A percentile compares a stretch with the other conserved stretches of the same genome.
Conservation (phyloP, 345 rosid genomes). For the Chamaenerion angustifolium region DNA sequence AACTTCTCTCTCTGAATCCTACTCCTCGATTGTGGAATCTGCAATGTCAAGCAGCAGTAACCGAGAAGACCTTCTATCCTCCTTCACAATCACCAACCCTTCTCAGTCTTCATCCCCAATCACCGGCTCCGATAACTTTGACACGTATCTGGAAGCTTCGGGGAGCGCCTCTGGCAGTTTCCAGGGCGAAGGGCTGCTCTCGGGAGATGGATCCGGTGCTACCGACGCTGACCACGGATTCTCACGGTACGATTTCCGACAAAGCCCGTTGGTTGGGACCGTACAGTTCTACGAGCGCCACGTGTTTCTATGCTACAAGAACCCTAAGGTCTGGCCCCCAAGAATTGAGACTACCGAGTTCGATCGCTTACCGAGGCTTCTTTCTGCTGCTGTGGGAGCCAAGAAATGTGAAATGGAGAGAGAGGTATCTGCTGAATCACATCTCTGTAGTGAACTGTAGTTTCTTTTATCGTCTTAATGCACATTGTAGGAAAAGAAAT, state of each 20-base stretch:
- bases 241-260: constrained; percentile 64
- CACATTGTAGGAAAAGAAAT: constrained; percentile 1
- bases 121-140: constrained; percentile 52
- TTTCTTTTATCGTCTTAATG: neutral
- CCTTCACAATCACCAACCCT: constrained; percentile 25
- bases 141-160: constrained; percentile 37
- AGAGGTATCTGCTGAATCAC: constrained; percentile 27
- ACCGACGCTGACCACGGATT: constrained; percentile 60
- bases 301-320: constrained; percentile 85
- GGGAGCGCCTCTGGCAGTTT: constrained; percentile 70
- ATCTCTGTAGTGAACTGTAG: neutral
- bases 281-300: constrained; percentile 83
- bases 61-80: constrained; percentile 43
- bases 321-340: constrained; percentile 87
- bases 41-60: constrained; percentile 19
- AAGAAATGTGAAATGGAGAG: constrained; percentile 51
- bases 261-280: constrained; percentile 51
- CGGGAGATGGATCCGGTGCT: constrained; percentile 13
- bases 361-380: constrained; percentile 94
- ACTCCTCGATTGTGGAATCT: no score
- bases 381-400: constrained; percentile 65
- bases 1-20: no score
- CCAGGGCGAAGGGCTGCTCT: constrained; percentile 60
- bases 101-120: constrained; percentile 59
- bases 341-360: constrained; percentile 98